These are phyloP conservation scores for Lachnellula subtilissima DNA, from an alignment of 2,329 filamentous ascomycete genomes.

Conservation along the genomic window DNA sequence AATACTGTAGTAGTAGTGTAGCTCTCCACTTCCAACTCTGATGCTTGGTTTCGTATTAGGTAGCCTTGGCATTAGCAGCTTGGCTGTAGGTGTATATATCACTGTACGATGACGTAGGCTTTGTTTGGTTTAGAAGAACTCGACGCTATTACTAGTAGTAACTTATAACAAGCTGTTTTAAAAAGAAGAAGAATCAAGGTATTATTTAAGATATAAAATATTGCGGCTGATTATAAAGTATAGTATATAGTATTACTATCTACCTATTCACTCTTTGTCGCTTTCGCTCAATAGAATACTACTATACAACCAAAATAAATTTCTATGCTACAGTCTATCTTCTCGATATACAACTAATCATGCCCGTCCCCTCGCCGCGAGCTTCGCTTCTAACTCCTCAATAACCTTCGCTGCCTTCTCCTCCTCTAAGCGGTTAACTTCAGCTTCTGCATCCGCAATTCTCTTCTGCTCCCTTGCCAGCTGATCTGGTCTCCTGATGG, in stretches of 20 bases:
- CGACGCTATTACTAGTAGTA: no score
- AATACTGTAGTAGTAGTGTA: no score
- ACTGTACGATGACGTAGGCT: background rate
- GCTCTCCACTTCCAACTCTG: background rate
- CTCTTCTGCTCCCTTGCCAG: constrained; percentile 68
- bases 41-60: background rate
- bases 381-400: constrained; percentile 54
- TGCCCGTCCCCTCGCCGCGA: constrained; percentile 39
- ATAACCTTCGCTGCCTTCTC: constrained; percentile 48
- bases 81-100: background rate
- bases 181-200: no score
- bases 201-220: no score
- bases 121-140: background rate
- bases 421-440: constrained; percentile 45
- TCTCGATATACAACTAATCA: constrained; percentile 9
- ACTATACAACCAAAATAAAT: background rate
- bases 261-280: background rate
- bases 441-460: constrained; percentile 52
- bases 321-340: constrained; percentile 14
- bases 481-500: constrained; percentile 80
- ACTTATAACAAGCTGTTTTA: no score
- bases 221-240: background rate
- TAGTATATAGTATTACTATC: no score
- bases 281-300: background rate
- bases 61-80: background rate